phyloP scores from a whole-genome alignment of 768 basidiomycete species.

The Lyophyllum atratum region DNA sequence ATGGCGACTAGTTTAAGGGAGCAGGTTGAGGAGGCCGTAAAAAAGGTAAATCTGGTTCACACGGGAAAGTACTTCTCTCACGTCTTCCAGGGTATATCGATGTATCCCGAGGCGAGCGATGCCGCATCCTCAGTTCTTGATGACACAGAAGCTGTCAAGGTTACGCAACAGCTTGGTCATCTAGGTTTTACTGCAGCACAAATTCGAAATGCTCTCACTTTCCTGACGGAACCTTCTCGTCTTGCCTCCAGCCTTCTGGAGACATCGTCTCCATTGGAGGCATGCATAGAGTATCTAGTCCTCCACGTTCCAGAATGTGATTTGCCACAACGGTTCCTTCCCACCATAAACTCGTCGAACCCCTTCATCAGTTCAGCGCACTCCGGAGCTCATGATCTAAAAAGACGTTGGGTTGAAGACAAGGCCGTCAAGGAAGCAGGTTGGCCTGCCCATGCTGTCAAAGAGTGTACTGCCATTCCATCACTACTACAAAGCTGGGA shows the following conservation, averaged over 20 bases:
- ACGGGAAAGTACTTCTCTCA: background rate
- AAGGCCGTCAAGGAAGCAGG: conserved; percentile 83
- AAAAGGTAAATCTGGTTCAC: conserved; percentile 51
- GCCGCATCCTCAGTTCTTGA: conserved; percentile 34
- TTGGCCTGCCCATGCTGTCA: conserved; percentile 74
- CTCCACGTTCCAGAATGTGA: conserved; percentile 87
- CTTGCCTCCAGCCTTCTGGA: conserved; percentile 63
- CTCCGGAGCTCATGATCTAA: conserved; percentile 62
- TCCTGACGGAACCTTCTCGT: conserved; percentile 57
- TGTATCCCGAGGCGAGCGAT: conserved; percentile 52
- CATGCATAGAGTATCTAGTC: conserved; percentile 83
- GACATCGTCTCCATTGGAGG: conserved; percentile 65
- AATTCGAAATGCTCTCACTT: conserved; percentile 51
- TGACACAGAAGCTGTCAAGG: conserved; percentile 39
- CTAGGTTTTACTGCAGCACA: conserved; percentile 70
- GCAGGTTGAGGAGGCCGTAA: conserved; percentile 78
- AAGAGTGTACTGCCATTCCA: conserved; percentile 45
- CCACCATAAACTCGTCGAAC: conserved; percentile 63
- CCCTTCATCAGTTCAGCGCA: conserved; percentile 70
- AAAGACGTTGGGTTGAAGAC: conserved; percentile 78
- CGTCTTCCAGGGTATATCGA: conserved; percentile 44
- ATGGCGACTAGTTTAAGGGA: conserved; percentile 81
- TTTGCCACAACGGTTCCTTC: conserved; percentile 72
- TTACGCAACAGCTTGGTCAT: conserved; percentile 56
- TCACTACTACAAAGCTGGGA: conserved; percentile 50